These are phyloP conservation scores for Aegle marmelos DNA, from an alignment of 345 rosid genomes.

Conservation along the genomic window DNA sequence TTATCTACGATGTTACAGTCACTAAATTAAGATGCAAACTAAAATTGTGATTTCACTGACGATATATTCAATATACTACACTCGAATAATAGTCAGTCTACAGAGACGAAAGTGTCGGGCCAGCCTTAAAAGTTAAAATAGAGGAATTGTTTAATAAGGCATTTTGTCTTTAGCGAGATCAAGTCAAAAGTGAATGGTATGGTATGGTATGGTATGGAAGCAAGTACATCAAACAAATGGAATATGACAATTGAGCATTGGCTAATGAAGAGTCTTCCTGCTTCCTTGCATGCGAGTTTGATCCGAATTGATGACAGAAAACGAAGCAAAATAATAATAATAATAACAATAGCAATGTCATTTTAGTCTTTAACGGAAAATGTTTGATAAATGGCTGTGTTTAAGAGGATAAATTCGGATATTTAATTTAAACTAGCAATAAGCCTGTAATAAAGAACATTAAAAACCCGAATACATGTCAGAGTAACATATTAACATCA, in stretches of 20 bases:
- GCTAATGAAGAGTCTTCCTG: neutral
- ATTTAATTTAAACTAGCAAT: too few species aligned
- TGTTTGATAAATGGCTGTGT: neutral
- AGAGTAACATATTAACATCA: too few species aligned
- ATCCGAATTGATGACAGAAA: too few species aligned
- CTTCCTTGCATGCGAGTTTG: too few species aligned
- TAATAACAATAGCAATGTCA: neutral
- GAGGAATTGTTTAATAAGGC: neutral
- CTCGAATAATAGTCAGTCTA: neutral
- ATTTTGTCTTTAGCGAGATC: neutral
- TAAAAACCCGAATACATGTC: neutral
- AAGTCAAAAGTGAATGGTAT: neutral
- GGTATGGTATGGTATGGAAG: too few species aligned
- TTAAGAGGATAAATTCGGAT: too few species aligned
- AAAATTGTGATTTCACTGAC: too few species aligned
- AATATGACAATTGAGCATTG: neutral
- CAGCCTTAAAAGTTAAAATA: neutral
- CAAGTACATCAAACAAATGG: neutral
- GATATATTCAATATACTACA: too few species aligned
- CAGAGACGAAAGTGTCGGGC: neutral
- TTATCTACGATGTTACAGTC: neutral
- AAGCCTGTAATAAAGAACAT: neutral
- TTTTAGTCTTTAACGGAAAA: neutral
- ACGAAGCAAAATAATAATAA: neutral
- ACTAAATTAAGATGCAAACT: neutral